Base-by-base conservation (phyloP, 495 filamentous ascomycete species). In the Penicillium atrosanguineum region DNA sequence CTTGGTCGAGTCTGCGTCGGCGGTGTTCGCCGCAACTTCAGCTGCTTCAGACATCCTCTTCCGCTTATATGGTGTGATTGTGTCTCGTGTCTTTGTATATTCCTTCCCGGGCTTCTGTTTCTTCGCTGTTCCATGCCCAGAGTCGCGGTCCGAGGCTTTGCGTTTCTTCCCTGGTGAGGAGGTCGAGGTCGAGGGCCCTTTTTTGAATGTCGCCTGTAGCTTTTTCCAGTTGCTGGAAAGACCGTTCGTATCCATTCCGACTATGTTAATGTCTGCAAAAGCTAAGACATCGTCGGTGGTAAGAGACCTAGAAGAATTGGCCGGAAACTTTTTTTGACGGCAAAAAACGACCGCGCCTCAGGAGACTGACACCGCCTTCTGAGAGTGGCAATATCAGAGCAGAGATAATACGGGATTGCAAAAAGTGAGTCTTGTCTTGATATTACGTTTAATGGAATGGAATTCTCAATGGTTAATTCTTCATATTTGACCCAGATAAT, bases 171-270 rank as follows among this genome's bases (percentile, higher is more conserved):
- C 31, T 12, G 1, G 9, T 34, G 31, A 34, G 9, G 11, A 34
- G 44, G 52, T 44, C 23, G 59, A 37, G 26, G 54, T 38, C 4
- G 63, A 36, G 23, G 60, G 45, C 18, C 83, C 75, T 46, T 80
- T 73, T 57, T 84, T 81, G 48, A 89, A 70, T 34, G 77, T 79
- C 53, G 72, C 80, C 76, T 89, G 85, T 52, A 90, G 77, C 69
- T 84, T 88, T 63, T 88, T 87, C 86, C 87, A 90, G 71, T 91
- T 91, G 52, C 71, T 74, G 52, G 79, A 82, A 37, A 81, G 71
- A 38, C 60, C 64, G 50, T 72, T 69, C 21, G 72, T 41, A 50
- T 80, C 75, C 75, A 79, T 77, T 57, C 64, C 67, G 67, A 56
- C 25, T 42, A 44, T 52, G 38, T 46, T 45, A 41, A 37, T 52